Percentiles rank a stretch among this genome's conserved stretches.
phyloP scores from a whole-genome alignment of 2,329 filamentous ascomycete species.

The Xylaria sp. region DNA sequence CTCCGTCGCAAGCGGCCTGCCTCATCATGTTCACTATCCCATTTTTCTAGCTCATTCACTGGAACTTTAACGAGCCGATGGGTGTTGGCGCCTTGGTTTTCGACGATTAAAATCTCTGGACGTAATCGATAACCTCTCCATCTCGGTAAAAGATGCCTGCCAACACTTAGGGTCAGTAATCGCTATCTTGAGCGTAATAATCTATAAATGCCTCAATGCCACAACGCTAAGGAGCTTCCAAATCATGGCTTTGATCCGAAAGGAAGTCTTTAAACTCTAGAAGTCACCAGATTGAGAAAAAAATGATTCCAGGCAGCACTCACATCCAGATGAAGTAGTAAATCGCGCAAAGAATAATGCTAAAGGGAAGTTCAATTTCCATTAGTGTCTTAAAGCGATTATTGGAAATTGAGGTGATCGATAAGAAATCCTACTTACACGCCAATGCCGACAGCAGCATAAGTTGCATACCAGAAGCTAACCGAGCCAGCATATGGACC shows the following conservation, averaged over 20 bases:
- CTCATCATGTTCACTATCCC: slow-evolving; percentile 69
- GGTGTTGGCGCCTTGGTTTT: slow-evolving; percentile 56
- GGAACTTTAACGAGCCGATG: slow-evolving; percentile 65
- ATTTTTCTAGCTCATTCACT: slow-evolving; percentile 59
- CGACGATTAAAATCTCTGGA: slow-evolving; percentile 63
- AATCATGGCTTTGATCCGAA: not conserved
- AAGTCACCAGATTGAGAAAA: not conserved
- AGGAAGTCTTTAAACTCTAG: not conserved
- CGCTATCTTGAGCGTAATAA: not conserved
- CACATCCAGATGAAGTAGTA: slow-evolving; percentile 68
- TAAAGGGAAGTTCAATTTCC: slow-evolving; percentile 40
- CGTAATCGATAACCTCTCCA: slow-evolving; percentile 64
- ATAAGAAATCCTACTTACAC: slow-evolving; percentile 61
- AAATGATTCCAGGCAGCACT: not conserved
- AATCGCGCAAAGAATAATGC: slow-evolving; percentile 61
- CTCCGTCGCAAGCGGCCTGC: slow-evolving; percentile 47
- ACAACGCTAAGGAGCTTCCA: not conserved
- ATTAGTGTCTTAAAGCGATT: not conserved
- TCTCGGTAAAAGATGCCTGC: slow-evolving; percentile 59
- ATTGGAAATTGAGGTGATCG: not conserved
- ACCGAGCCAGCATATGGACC: slow-evolving; percentile 71
- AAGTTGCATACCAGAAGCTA: slow-evolving; percentile 79
- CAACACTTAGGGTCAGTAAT: not conserved
- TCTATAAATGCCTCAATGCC: too few species aligned
- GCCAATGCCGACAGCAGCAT: slow-evolving; percentile 70